Percentiles rank a stretch among this genome's conserved stretches.
Evolutionary conservation across 306 rosid genomes (phyloP).

Genomic region (Alnus glutinosa): DNA sequence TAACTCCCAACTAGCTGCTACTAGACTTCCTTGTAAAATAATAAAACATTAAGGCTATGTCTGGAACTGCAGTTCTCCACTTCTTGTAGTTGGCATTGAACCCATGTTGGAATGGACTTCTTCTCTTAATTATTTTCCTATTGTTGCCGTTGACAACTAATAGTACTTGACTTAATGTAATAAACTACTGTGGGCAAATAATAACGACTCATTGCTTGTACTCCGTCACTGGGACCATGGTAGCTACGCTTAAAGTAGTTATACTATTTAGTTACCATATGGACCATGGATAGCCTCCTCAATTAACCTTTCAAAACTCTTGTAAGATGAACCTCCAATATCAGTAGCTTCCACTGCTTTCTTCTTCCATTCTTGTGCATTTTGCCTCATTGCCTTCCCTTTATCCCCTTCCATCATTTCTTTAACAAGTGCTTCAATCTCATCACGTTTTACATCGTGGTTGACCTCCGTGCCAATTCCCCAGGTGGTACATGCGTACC

Average conservation of each 20-base stretch:
- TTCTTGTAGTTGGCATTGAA: too few relatives aligned
- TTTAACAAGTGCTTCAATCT: slow-evolving; percentile 36
- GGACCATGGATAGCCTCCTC: slow-evolving; percentile 33
- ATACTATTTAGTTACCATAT: not conserved
- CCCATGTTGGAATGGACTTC: too few relatives aligned
- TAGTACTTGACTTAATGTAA: too few relatives aligned
- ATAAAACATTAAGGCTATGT: too few relatives aligned
- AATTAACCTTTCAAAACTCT: slow-evolving; percentile 38
- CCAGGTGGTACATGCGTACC: slow-evolving; percentile 43
- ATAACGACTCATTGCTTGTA: too few relatives aligned
- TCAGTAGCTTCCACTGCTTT: slow-evolving; percentile 42
- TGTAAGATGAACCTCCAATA: slow-evolving; percentile 36
- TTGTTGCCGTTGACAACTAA: too few relatives aligned
- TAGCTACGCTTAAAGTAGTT: not conserved
- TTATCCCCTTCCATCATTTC: slow-evolving; percentile 42
- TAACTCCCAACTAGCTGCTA: too few relatives aligned
- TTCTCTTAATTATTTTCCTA: too few relatives aligned
- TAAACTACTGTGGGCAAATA: too few relatives aligned
- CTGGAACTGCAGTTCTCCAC: too few relatives aligned
- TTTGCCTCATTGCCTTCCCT: slow-evolving; percentile 31
- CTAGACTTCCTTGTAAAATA: too few relatives aligned
- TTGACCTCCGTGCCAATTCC: slow-evolving; percentile 45
- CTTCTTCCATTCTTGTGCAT: slow-evolving; percentile 38
- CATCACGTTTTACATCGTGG: slow-evolving; percentile 32
- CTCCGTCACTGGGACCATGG: not conserved